Evolutionary conservation across 345 rosid genomes (phyloP).

Genomic region (Citrus cavaleriei): DNA sequence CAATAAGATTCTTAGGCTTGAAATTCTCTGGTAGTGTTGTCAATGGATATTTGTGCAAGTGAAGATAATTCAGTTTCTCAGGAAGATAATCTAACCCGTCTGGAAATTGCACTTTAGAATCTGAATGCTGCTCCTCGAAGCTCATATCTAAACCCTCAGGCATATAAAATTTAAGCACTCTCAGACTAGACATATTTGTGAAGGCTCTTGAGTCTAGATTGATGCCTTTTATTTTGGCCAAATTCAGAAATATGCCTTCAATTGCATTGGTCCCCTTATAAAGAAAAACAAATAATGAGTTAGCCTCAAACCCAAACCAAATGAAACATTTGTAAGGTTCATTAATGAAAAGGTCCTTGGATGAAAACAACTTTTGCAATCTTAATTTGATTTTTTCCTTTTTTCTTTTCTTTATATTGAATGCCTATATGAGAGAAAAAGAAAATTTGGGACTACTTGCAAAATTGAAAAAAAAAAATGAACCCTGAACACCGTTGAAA

Average conservation of each 20-base stretch:
- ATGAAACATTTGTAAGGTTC: too few relatives aligned
- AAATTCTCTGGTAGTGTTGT: neutral
- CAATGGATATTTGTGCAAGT: neutral
- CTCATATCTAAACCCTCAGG: neutral
- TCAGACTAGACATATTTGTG: neutral
- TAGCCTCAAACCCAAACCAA: neutral
- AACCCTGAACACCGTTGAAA: too few relatives aligned
- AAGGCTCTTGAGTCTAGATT: neutral
- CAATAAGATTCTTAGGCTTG: neutral
- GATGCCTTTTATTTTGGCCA: neutral
- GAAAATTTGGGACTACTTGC: too few relatives aligned
- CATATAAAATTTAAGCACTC: neutral
- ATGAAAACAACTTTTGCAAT: neutral
- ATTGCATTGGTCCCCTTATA: neutral
- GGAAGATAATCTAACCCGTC: neutral
- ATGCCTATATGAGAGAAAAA: too few relatives aligned
- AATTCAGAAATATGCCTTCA: neutral
- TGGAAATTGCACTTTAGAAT: neutral
- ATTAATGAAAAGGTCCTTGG: too few relatives aligned
- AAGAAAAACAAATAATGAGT: neutral
- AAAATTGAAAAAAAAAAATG: too few relatives aligned
- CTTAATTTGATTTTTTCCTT: neutral
- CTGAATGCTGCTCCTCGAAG: neutral
- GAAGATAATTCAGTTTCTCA: neutral
- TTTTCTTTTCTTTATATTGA: too few relatives aligned